Evolutionary conservation across 768 basidiomycete genomes (phyloP).

Genomic region (Coprinellus aureogranulatus): DNA sequence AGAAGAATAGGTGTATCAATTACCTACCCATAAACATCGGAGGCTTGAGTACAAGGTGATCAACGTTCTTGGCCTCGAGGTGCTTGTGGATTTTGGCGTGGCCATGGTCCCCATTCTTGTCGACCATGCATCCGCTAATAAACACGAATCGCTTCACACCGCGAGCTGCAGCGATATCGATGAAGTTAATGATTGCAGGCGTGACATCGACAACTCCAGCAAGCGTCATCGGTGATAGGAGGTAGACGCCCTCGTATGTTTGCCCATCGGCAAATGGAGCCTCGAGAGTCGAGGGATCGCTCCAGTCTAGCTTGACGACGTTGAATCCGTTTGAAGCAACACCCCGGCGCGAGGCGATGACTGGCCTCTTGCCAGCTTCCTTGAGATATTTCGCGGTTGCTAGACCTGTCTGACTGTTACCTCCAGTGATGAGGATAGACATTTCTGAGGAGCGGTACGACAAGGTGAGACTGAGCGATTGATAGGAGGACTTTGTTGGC

Average conservation of each 20-base stretch:
- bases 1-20: no score
- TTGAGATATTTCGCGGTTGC: slow-evolving; percentile 18
- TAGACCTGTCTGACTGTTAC: slow-evolving; percentile 22
- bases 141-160: slow-evolving; percentile 7
- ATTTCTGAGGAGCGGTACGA: slow-evolving; percentile 8
- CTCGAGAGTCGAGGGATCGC: not conserved
- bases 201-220: not conserved
- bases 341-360: not conserved
- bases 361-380: slow-evolving; percentile 8
- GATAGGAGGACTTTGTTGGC: no score
- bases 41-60: slow-evolving; percentile 22
- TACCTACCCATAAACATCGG: slow-evolving; percentile 28
- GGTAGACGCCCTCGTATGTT: not conserved
- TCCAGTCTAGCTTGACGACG: slow-evolving; percentile 3
- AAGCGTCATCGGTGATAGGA: not conserved
- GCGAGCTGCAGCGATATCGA: not conserved
- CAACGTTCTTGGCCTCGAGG: slow-evolving; percentile 11
- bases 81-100: not conserved
- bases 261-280: not conserved
- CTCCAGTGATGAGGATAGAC: slow-evolving; percentile 27
- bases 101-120: slow-evolving; percentile 4
- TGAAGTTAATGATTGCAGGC: slow-evolving; percentile 1
- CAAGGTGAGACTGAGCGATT: no score
- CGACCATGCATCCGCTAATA: slow-evolving; percentile 20
- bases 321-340: not conserved